A percentile compares a stretch with the other conserved stretches of the same genome.
Evolutionary conservation across 495 filamentous ascomycete genomes (phyloP).

Genomic region (Penicillium salamii): DNA sequence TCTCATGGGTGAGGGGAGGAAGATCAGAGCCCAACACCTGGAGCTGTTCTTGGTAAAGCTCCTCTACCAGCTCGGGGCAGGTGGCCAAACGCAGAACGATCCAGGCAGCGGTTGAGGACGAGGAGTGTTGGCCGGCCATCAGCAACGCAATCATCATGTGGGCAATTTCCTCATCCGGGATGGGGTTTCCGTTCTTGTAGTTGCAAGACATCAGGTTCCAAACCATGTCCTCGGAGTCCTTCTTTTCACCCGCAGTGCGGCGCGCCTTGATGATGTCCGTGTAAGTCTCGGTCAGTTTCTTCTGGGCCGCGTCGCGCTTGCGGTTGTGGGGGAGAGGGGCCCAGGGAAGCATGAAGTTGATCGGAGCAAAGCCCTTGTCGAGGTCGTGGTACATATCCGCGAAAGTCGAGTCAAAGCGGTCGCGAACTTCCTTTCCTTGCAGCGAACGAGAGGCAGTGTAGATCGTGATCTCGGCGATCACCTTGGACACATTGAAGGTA

Average conservation of each 20-base stretch:
- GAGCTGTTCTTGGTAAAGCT: slow-evolving; percentile 56
- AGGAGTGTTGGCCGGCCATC: slow-evolving; percentile 65
- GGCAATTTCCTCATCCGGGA: slow-evolving; percentile 61
- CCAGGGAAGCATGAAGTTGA: slow-evolving; percentile 66
- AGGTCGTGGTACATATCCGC: slow-evolving; percentile 64
- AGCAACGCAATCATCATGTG: slow-evolving; percentile 69
- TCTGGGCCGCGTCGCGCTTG: slow-evolving; percentile 55
- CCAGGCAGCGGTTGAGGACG: slow-evolving; percentile 58
- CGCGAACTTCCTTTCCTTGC: slow-evolving; percentile 63
- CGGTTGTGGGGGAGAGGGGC: slow-evolving; percentile 61
- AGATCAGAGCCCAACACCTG: slow-evolving; percentile 50
- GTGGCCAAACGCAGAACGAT: slow-evolving; percentile 58
- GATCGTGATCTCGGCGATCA: slow-evolving; percentile 61
- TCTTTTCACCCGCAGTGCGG: slow-evolving; percentile 44
- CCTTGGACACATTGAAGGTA: slow-evolving; percentile 50
- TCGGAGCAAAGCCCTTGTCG: slow-evolving; percentile 62
- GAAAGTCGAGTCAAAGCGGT: slow-evolving; percentile 58
- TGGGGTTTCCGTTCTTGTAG: slow-evolving; percentile 59
- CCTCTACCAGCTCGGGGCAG: slow-evolving; percentile 54
- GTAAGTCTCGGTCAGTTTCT: slow-evolving; percentile 57
- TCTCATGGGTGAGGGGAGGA: slow-evolving; percentile 53
- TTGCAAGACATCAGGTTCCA: slow-evolving; percentile 64
- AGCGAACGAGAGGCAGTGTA: slow-evolving; percentile 65
- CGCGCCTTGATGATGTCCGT: slow-evolving; percentile 57
- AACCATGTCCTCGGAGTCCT: slow-evolving; percentile 62